A percentile compares a stretch with the other conserved stretches of the same genome.
Evolutionary conservation across 495 filamentous ascomycete genomes (phyloP).

Genomic region (Xeromyces bisporus): DNA sequence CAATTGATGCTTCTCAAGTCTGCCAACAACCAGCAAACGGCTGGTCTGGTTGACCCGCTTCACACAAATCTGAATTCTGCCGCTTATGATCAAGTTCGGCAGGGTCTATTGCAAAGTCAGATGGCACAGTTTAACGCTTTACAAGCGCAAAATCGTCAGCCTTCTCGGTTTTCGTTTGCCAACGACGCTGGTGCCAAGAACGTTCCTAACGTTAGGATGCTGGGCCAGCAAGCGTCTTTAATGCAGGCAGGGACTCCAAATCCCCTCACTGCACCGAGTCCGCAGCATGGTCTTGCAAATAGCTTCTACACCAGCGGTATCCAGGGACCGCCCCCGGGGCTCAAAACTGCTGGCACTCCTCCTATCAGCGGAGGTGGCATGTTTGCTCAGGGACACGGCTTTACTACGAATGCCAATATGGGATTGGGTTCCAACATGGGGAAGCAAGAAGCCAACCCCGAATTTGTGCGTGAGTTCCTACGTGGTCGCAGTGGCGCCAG

Average conservation of each 20-base stretch:
- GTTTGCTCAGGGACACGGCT: constrained; percentile 64
- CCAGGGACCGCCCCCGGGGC: constrained; percentile 82
- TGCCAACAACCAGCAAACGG: constrained; percentile 31
- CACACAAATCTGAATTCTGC: constrained; percentile 34
- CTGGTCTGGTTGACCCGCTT: constrained; percentile 37
- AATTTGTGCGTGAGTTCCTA: constrained; percentile 66
- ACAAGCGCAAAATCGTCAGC: constrained; percentile 69
- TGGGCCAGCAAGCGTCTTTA: constrained; percentile 80
- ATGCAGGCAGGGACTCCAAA: constrained; percentile 56
- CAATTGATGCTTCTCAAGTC: constrained; percentile 52
- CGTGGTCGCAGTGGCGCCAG: constrained; percentile 40
- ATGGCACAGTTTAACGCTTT: constrained; percentile 31
- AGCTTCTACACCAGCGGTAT: constrained; percentile 43
- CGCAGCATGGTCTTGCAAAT: constrained; percentile 26
- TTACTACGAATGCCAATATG: constrained; percentile 47
- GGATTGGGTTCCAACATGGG: constrained; percentile 48
- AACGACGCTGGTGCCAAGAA: constrained; percentile 72
- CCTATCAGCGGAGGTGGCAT: constrained; percentile 62
- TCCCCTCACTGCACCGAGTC: constrained; percentile 39
- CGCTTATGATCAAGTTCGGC: constrained; percentile 23
- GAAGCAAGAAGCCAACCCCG: constrained; percentile 56
- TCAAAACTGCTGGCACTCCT: constrained; percentile 87
- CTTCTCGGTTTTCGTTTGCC: constrained; percentile 77
- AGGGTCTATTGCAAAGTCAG: constrained; percentile 43
- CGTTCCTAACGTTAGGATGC: constrained; percentile 61